Base-by-base conservation (phyloP, 2,329 filamentous ascomycete species). In the Ascochyta pisi region DNA sequence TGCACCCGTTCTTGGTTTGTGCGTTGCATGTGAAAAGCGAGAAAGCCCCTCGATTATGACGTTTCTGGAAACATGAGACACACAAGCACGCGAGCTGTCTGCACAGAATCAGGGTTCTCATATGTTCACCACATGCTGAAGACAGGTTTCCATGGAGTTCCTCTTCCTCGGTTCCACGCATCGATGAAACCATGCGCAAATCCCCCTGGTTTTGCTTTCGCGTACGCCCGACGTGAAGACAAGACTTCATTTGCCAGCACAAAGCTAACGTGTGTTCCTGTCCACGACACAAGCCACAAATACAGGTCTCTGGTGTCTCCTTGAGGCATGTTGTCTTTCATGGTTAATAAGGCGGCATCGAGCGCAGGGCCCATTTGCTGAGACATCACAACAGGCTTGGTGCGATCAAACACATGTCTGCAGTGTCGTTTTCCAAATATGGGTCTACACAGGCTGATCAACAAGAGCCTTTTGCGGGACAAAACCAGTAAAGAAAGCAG, bases 51-150 rank as follows among this genome's bases (percentile, higher is more conserved):
- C 39, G 12, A 31, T 27, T 24, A 40, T 51, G 49, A 51, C 49
- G 49, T 35, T 19, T 19, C 19, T 19, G 19, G 19, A 19, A 19
- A 19, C 19, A 38, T n/a, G 41, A 35, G 39, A 55, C 40, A 39
- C 26, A 35, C 33, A 35, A 38, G 35, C 53, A 56, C 48, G 53
- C 53, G 53, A 56, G 53, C 47, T 56, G 19, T 39, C 13, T 31
- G 53, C 41, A 34, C 31, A 16, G 33, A 33, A 43, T 43, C 53
- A 47, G 42, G 46, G 46, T 35, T 29, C 41, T 56, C 23, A 15
- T 34, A 50, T 19, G 23, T 26, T 8, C 6, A 26, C 24, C 8
- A 26, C 24, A 34, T 55, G 46, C 42, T n/a, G 13, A 22, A 50
- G 13, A 7, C 40, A 29, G 46, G 49, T 12, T 37, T 46, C 35